phyloP scores from a whole-genome alignment of 192 early-diverging fungal genomes.

The Backusella morwellensis region DNA sequence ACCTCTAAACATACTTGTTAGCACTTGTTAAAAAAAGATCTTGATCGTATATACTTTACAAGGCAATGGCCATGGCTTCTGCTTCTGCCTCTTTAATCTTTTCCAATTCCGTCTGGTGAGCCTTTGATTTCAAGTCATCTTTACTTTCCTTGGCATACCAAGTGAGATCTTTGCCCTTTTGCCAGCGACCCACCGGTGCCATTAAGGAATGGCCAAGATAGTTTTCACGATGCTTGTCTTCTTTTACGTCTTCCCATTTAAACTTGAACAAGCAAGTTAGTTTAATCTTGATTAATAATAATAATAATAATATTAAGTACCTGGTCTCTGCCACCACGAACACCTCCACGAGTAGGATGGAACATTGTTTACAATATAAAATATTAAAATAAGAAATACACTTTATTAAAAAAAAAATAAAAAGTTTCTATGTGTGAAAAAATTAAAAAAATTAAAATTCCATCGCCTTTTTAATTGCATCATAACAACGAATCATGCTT shows the following conservation, averaged over 20 bases:
- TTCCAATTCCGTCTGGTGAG: slow-evolving; percentile 37
- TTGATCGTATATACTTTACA: slow-evolving; percentile 34
- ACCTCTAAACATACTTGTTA: slow-evolving; percentile 27
- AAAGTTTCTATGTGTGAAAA: background rate
- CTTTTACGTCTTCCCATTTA: slow-evolving; percentile 60
- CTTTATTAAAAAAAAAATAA: background rate
- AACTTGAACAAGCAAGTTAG: slow-evolving; percentile 33
- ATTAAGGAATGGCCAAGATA: slow-evolving; percentile 81
- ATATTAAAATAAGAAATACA: background rate
- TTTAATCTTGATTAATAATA: background rate
- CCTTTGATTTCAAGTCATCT: slow-evolving; percentile 18
- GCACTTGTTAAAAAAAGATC: background rate
- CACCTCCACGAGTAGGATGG: slow-evolving; percentile 36
- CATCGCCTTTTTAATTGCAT: slow-evolving; percentile 83
- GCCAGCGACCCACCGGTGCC: slow-evolving; percentile 81
- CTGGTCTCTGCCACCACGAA: slow-evolving; percentile 37
- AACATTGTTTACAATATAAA: slow-evolving; percentile 25
- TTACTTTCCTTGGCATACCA: slow-evolving; percentile 71
- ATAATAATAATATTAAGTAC: background rate
- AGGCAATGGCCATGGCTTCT: slow-evolving; percentile 54
- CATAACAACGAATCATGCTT: slow-evolving; percentile 74
- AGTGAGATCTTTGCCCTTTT: slow-evolving; percentile 62
- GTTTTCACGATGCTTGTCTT: slow-evolving; percentile 77
- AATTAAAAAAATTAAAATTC: slow-evolving; percentile 53
- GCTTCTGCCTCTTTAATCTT: slow-evolving; percentile 60